Evolutionary conservation across 352 stramenopile species (phyloP).

Genomic region (Phytophthora boehmeriae): DNA sequence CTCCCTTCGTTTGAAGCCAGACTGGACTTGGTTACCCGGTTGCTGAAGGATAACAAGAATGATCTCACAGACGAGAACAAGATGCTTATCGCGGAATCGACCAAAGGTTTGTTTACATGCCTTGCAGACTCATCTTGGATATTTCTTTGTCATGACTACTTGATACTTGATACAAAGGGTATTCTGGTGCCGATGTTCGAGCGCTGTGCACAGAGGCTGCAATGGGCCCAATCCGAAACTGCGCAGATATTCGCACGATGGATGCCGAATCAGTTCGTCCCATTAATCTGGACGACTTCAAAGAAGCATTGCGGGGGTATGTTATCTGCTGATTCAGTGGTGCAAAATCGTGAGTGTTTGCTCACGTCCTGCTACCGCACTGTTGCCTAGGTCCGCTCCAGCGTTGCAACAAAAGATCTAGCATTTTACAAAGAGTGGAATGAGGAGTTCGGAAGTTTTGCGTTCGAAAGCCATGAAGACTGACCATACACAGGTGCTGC

Average conservation of each 20-base stretch:
- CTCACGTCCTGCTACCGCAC: not conserved
- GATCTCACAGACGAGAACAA: slow-evolving; percentile 89
- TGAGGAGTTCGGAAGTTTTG: slow-evolving; percentile 92
- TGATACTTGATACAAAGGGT: slow-evolving; percentile 75
- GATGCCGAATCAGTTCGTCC: slow-evolving; percentile 91
- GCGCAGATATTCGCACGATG: slow-evolving; percentile 88
- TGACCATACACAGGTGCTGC: slow-evolving; percentile 1
- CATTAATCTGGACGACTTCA: slow-evolving; percentile 96
- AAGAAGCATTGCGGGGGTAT: slow-evolving; percentile 88
- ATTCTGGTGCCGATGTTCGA: slow-evolving; percentile 97
- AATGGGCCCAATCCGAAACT: slow-evolving; percentile 95
- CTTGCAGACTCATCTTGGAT: slow-evolving; percentile 14
- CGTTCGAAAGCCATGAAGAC: slow-evolving; percentile 74
- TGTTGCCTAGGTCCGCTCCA: slow-evolving; percentile 90
- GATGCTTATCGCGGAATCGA: slow-evolving; percentile 84
- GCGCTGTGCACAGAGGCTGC: slow-evolving; percentile 97
- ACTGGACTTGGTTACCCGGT: slow-evolving; percentile 86
- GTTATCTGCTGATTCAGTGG: not conserved
- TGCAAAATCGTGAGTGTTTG: not conserved
- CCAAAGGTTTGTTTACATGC: slow-evolving; percentile 56
- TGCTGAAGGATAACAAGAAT: slow-evolving; percentile 95
- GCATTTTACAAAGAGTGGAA: slow-evolving; percentile 94
- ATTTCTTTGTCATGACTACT: not conserved
- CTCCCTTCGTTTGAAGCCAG: slow-evolving; percentile 91
- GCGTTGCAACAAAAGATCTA: slow-evolving; percentile 95